Evolutionary conservation across 1,284 basidiomycete genomes (phyloP), one percentile per base, ranked within the genome.

Genomic region (Cryptococcus depauperatus): DNA sequence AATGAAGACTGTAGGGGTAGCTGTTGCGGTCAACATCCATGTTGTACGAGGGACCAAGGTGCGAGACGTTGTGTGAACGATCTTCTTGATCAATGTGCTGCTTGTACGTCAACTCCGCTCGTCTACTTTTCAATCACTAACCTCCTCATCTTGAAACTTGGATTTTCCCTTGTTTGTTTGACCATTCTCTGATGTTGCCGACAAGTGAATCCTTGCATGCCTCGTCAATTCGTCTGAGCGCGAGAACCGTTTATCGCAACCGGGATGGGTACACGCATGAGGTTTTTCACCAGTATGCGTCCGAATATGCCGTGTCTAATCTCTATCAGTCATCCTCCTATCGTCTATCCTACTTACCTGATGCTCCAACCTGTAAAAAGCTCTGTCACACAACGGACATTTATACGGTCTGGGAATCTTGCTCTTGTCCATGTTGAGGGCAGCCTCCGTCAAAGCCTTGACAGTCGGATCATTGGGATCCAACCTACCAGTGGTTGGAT

Each of bases 281-380:
- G 93, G 93, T 64, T 95, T 96, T 71, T 97, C 93, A 58, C 93
- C 93, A 0, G 93, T 98, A 70, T 98, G 93, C 0, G 92, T 98
- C 47, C 93, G 85, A 46, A 97, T 93, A 68, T 98, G 93, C 47
- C 93, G 84, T 18, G 92, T 98, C 85, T 97, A 64, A 59, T 47
- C 62, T 61, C 37, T 63, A 39, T 44, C 48, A 41, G 39, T 44
- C 35, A 38, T 21, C 21, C 21, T 33, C 23, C 35, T 37, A 19
- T 26, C 32, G 9, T 29, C 33, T 19, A 28, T 19, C 25, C 22
- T n/a, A 25, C 35, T 52, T 58, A 86, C 89, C 79, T 90, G 88
- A 69, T 95, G 90, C 70, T 93, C 90, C 18, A 93, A 78, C 47
- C 90, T 76, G 66, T 85, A 89, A 70, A 93, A 93, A 0, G 88